Percentiles rank a stretch among this genome's conserved stretches.
Conservation (phyloP, 2,329 filamentous ascomycete species). For the Xylaria sp. region DNA sequence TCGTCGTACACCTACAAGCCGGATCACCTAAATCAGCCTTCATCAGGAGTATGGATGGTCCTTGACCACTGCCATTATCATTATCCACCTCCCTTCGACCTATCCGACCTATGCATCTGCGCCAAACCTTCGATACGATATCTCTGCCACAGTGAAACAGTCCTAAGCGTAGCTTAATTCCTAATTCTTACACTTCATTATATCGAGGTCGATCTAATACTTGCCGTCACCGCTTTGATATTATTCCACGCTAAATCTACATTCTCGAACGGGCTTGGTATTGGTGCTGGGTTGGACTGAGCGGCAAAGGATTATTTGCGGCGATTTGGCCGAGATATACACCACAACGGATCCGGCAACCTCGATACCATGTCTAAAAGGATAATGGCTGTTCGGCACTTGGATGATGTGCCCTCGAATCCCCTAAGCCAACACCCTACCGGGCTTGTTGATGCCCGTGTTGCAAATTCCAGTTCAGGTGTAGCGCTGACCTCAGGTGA, state of each 20-base stretch:
- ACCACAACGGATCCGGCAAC: background rate
- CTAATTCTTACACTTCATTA: background rate
- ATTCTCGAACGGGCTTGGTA: background rate
- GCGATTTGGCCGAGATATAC: background rate
- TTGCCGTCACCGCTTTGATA: background rate
- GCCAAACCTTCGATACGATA: constrained; percentile 5
- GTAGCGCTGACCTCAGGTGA: constrained; percentile 37
- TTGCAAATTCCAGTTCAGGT: constrained; percentile 37
- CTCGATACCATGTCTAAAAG: constrained; percentile 21
- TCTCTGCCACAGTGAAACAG: background rate
- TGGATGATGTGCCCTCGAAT: constrained; percentile 25
- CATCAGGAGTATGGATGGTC: constrained; percentile 32
- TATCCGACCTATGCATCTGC: constrained; percentile 11
- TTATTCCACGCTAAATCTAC: background rate
- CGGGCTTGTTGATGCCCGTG: constrained; percentile 30
- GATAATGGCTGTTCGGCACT: constrained; percentile 30
- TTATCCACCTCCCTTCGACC: constrained; percentile 11
- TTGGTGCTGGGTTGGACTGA: constrained; percentile 2
- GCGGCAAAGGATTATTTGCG: background rate
- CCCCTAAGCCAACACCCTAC: constrained; percentile 26
- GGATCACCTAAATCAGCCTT: constrained; percentile 12
- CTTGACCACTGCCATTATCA: constrained; percentile 24
- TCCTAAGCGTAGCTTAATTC: background rate
- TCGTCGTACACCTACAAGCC: background rate
- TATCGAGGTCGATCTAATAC: background rate